phyloP scores from a whole-genome alignment of 768 basidiomycete genomes.

The Boletus subparvulus region DNA sequence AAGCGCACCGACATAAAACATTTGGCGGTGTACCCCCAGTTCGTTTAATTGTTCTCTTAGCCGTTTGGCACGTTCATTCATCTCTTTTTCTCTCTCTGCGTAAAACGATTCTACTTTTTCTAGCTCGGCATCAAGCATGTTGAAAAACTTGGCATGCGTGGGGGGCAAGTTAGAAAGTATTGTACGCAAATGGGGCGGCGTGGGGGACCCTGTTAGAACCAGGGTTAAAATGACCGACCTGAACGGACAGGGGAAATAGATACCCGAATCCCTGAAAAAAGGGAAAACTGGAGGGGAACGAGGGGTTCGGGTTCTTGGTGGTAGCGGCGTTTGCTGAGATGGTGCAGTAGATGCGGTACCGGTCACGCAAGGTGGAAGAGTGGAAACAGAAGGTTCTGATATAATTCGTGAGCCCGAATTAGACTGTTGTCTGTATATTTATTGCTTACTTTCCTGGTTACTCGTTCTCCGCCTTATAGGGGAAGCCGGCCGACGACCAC shows the following conservation, averaged over 20 bases:
- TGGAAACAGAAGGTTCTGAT: constrained; percentile 14
- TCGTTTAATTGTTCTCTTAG: constrained; percentile 72
- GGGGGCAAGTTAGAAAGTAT: constrained; percentile 56
- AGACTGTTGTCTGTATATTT: not conserved
- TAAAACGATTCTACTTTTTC: constrained; percentile 88
- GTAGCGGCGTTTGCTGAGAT: constrained; percentile 14
- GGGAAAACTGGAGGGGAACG: constrained; percentile 11
- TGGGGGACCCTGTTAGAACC: constrained; percentile 4
- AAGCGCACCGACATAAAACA: constrained; percentile 48
- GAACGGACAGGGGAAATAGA: not conserved
- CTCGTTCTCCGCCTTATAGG: not conserved
- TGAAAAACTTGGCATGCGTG: constrained; percentile 69
- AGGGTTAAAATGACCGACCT: not conserved
- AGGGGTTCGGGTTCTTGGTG: constrained; percentile 8
- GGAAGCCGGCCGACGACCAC: not conserved
- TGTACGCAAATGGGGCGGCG: constrained; percentile 41
- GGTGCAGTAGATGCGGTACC: constrained; percentile 9
- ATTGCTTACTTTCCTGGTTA: constrained; percentile 10
- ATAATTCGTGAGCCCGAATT: not conserved
- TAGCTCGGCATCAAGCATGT: constrained; percentile 69
- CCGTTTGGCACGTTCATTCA: constrained; percentile 42
- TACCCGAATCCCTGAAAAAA: constrained; percentile 20
- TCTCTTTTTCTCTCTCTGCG: constrained; percentile 62
- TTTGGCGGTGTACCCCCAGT: constrained; percentile 62
- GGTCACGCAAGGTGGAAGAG: constrained; percentile 7